phyloP scores from a whole-genome alignment of 768 basidiomycete species.

The Tylopilus sp. region DNA sequence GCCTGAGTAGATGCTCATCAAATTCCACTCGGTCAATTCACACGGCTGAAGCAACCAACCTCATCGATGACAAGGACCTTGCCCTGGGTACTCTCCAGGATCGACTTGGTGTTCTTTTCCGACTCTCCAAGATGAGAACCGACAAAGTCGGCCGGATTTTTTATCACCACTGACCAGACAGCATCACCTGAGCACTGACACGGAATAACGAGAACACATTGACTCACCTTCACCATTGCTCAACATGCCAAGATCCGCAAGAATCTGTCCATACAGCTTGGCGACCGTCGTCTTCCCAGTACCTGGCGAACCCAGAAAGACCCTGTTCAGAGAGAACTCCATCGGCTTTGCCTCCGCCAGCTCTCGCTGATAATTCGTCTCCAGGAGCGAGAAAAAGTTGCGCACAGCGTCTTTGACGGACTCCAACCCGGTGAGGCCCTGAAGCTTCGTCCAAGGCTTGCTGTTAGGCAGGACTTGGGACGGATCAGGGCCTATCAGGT shows the following conservation, averaged over 20 bases:
- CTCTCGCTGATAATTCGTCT: slow-evolving; percentile 60
- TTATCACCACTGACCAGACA: slow-evolving; percentile 48
- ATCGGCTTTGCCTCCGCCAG: slow-evolving; percentile 51
- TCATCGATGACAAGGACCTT: slow-evolving; percentile 75
- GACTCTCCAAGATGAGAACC: slow-evolving; percentile 57
- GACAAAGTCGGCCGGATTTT: slow-evolving; percentile 69
- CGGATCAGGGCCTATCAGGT: slow-evolving; percentile 66
- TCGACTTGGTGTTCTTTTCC: slow-evolving; percentile 62
- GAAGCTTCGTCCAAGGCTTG: slow-evolving; percentile 50
- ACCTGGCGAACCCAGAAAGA: slow-evolving; percentile 67
- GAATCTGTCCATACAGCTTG: slow-evolving; percentile 60
- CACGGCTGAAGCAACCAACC: slow-evolving; percentile 29
- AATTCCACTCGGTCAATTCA: slow-evolving; percentile 2
- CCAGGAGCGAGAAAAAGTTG: slow-evolving; percentile 45
- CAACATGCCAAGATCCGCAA: slow-evolving; percentile 59
- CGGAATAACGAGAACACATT: no score
- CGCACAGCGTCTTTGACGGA: slow-evolving; percentile 56
- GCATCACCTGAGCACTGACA: not conserved
- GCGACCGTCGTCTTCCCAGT: slow-evolving; percentile 75
- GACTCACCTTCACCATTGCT: slow-evolving; percentile 67
- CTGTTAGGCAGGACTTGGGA: slow-evolving; percentile 44
- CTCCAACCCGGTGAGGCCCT: slow-evolving; percentile 50
- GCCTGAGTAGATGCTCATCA: slow-evolving; percentile 44
- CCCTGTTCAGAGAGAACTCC: slow-evolving; percentile 56
- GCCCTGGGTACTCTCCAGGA: slow-evolving; percentile 54